Evolutionary conservation across 805 yeast genomes (phyloP).

Genomic region (Teunomyces pallodes): DNA sequence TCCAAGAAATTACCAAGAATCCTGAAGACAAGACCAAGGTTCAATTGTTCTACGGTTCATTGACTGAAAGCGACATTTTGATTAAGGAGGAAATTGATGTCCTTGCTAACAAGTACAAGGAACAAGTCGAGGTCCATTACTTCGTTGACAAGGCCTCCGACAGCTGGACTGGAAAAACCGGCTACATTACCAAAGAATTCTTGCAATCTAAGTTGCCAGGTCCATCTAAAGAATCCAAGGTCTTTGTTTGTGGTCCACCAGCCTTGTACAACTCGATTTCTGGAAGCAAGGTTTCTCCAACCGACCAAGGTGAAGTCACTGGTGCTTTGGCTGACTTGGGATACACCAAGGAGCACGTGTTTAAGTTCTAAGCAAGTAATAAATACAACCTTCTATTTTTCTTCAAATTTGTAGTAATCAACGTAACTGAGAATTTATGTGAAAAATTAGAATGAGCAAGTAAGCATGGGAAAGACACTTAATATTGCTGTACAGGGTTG

Average conservation of each 20-base stretch:
- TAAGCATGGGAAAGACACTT: neutral
- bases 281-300: conserved; percentile 79
- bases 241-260: conserved; percentile 96
- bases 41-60: conserved; percentile 75
- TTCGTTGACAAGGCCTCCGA: conserved; percentile 68
- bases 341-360: conserved; percentile 81
- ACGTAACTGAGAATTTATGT: too few species aligned
- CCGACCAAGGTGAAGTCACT: conserved; percentile 91
- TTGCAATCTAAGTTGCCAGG: conserved; percentile 59
- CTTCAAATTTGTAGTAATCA: neutral
- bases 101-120: conserved; percentile 64
- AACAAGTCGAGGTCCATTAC: conserved; percentile 73
- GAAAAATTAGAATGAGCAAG: neutral
- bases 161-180: conserved; percentile 57
- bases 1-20: conserved; percentile 71
- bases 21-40: conserved; percentile 89
- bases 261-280: conserved; percentile 83
- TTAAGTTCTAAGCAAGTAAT: conserved; percentile 59
- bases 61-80: conserved; percentile 76
- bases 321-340: conserved; percentile 90
- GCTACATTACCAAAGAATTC: conserved; percentile 77
- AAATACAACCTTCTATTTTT: neutral
- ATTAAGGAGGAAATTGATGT: conserved; percentile 74
- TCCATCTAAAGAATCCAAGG: conserved; percentile 57
- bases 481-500: conserved; percentile 82